phyloP scores from a whole-genome alignment of 768 basidiomycete genomes.

The Phlebiopsis flavidoalba region DNA sequence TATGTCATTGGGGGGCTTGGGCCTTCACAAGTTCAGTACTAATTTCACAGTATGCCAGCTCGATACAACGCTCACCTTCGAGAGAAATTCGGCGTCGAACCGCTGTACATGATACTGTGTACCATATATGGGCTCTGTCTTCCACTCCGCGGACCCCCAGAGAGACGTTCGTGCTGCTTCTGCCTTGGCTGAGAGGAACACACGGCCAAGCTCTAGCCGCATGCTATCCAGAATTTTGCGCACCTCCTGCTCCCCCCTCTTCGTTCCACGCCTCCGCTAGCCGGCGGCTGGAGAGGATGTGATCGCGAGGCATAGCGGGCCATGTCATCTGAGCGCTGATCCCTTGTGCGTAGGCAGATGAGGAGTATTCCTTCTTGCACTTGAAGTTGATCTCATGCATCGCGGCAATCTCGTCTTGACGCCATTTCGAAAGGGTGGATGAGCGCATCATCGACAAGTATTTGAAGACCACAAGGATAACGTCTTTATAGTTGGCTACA shows the following conservation, averaged over 20 bases:
- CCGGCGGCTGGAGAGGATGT: slow-evolving; percentile 64
- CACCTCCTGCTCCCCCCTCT: slow-evolving; percentile 42
- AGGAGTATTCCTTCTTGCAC: slow-evolving; percentile 78
- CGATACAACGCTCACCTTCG: slow-evolving; percentile 24
- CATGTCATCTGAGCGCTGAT: slow-evolving; percentile 71
- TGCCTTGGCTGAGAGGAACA: slow-evolving; percentile 72
- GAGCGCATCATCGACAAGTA: slow-evolving; percentile 69
- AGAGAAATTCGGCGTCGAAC: slow-evolving; percentile 58
- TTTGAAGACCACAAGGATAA: slow-evolving; percentile 68
- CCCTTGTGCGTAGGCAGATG: slow-evolving; percentile 75
- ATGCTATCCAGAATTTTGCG: slow-evolving; percentile 57
- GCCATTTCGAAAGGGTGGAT: slow-evolving; percentile 54
- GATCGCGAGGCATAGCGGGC: slow-evolving; percentile 71
- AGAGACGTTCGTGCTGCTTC: slow-evolving; percentile 51
- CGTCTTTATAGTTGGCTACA: slow-evolving; percentile 69
- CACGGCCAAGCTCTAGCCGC: slow-evolving; percentile 53
- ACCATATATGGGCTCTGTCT: slow-evolving; percentile 88
- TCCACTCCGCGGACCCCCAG: slow-evolving; percentile 44
- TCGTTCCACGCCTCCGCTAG: slow-evolving; percentile 73
- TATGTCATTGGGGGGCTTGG: slow-evolving; percentile 50
- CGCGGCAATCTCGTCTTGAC: slow-evolving; percentile 70
- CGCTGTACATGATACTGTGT: slow-evolving; percentile 76
- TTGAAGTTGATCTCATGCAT: slow-evolving; percentile 75
- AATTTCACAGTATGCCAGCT: neutral
- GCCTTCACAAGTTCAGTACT: neutral